Percentiles rank a stretch among this genome's conserved stretches.
These are phyloP conservation scores for Aureobasidium sp. DNA, from an alignment of 2,329 filamentous ascomycete genomes.

Conservation along the genomic window DNA sequence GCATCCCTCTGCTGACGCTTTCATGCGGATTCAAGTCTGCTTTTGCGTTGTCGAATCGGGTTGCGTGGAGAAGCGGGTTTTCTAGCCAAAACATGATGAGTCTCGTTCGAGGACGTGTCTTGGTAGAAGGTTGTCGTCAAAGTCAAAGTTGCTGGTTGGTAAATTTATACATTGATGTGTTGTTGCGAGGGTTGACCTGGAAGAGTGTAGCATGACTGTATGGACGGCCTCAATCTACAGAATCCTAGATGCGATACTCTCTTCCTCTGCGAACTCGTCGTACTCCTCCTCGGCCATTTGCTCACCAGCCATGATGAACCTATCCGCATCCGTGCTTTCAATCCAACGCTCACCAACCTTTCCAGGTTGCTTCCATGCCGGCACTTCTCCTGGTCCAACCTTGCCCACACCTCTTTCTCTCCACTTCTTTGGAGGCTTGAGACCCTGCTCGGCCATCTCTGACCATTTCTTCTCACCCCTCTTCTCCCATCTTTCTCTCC, in stretches of 20 bases:
- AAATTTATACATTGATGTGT: background rate
- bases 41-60: background rate
- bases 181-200: background rate
- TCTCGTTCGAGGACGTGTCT: background rate
- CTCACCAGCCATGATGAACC: slow-evolving; percentile 11
- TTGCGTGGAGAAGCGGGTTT: background rate
- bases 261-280: background rate
- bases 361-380: slow-evolving; percentile 11
- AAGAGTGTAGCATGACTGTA: background rate
- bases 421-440: slow-evolving; percentile 48
- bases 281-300: background rate
- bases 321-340: slow-evolving; percentile 8
- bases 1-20: background rate
- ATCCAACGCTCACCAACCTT: slow-evolving; percentile 15
- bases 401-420: slow-evolving; percentile 35
- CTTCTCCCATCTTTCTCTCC: slow-evolving; percentile 38
- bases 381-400: slow-evolving; percentile 10
- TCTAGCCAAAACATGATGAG: background rate
- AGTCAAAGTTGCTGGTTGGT: background rate
- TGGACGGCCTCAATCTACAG: background rate
- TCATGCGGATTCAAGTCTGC: background rate
- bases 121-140: background rate
- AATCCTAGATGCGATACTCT: background rate
- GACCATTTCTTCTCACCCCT: slow-evolving; percentile 41
- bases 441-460: slow-evolving; percentile 40